Percentiles rank a stretch among this genome's conserved stretches.
These are phyloP conservation scores for Pythium graminicola DNA, from an alignment of 352 stramenopile species.

Conservation along the genomic window DNA sequence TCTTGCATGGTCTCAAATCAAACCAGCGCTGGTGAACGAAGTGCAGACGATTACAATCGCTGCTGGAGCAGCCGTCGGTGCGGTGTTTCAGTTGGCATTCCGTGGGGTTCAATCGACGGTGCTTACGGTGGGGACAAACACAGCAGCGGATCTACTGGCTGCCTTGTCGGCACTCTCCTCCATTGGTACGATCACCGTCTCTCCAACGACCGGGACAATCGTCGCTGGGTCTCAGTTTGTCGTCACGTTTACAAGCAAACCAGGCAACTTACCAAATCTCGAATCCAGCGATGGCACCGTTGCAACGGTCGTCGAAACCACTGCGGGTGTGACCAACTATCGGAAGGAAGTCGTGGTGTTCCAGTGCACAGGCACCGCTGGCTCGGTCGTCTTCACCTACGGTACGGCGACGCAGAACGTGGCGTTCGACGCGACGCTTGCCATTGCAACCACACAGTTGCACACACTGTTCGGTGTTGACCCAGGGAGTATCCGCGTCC, in stretches of 20 bases:
- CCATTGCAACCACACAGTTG: constrained; percentile 34
- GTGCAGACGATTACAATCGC: constrained; percentile 44
- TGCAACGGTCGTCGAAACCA: constrained; percentile 27
- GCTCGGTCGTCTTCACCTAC: constrained; percentile 31
- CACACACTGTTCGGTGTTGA: constrained; percentile 43
- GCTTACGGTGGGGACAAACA: constrained; percentile 36
- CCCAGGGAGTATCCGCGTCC: constrained; percentile 50
- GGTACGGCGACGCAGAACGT: constrained; percentile 10
- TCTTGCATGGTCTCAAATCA: constrained; percentile 49
- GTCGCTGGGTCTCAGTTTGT: constrained; percentile 23
- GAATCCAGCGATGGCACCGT: not conserved
- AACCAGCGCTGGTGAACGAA: constrained; percentile 26
- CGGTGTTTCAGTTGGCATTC: constrained; percentile 51
- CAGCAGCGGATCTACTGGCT: constrained; percentile 23
- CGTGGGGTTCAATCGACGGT: constrained; percentile 27
- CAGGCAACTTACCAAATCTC: constrained; percentile 43
- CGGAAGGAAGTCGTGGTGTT: constrained; percentile 65
- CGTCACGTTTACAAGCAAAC: constrained; percentile 53
- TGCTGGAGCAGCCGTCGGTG: constrained; percentile 5
- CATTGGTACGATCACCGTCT: constrained; percentile 40
- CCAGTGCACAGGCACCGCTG: constrained; percentile 31
- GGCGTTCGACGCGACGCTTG: constrained; percentile 26
- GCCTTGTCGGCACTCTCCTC: constrained; percentile 36
- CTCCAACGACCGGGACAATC: constrained; percentile 21
- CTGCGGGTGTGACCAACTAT: constrained; percentile 44